Base-by-base conservation (phyloP, 2,329 filamentous ascomycete species). In the Trichoderma sp. region DNA sequence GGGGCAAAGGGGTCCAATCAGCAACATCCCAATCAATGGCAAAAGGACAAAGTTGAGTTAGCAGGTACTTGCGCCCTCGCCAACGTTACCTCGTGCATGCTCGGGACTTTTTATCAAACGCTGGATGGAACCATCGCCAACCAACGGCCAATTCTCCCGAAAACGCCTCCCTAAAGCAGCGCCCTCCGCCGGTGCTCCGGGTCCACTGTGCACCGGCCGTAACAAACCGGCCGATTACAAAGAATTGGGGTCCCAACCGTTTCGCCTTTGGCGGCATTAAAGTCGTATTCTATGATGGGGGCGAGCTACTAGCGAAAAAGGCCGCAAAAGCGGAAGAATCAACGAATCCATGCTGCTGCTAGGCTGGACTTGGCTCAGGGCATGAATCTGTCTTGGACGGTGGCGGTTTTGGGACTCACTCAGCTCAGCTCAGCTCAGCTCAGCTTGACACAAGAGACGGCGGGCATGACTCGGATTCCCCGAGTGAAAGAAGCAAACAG, bases 111-210 rank as follows among this genome's bases (percentile, higher is more conserved):
- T 51, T 51, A 66, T 59, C 54, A 51, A 34, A 13, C 32, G 14
- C 1, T 34, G 32, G 10, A 34, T 34, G 32, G 32, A 34, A 34
- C 32, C 32, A 34, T 34, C 11, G 32, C 32, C 32, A 34, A 34
- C 32, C 39, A 43, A 18, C 51, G 52, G 54, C 28, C 51, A 51
- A 10, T 51, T 66, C 49, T 39, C 49, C 63, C 52, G 52, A 66
- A 5, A 34, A 39, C 37, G 51, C 65, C 65, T 58, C 65, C 65
- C 65, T 14, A 68, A 68, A 60, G 65, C 65, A 66, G 65, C 49
- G 56, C 65, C 65, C 18, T 68, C 65, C 65, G 65, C 65, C 58
- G 43, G 56, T 8, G 30, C 65, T 68, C 65, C 65, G 65, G 39
- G 18, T 49, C 64, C 54, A 66, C 58, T 18, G 56, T 32, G 28